Conservation (phyloP, 257 asterid genomes). For the Nicotiana obtusifolia region DNA sequence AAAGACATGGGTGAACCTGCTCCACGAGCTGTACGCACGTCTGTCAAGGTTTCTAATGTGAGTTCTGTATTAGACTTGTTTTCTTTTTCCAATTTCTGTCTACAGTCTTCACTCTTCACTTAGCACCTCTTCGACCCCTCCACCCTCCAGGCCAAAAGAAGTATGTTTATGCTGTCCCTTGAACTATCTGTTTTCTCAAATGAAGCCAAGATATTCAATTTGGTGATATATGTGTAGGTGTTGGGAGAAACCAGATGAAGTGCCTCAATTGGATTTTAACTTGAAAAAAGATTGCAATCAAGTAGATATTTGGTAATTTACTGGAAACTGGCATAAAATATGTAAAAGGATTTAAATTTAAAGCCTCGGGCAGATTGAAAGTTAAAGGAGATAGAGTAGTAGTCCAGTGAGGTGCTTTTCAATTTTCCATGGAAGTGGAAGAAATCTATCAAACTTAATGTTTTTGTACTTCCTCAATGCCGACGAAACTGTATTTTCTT, state of each 20-base stretch:
- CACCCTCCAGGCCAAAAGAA: neutral
- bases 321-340: neutral
- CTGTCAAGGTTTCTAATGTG: conserved; percentile 89
- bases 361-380: neutral
- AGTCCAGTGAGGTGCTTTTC: neutral
- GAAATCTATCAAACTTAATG: neutral
- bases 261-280: neutral
- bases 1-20: conserved; percentile 72
- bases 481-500: neutral
- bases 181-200: neutral
- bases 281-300: neutral
- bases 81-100: neutral
- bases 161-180: neutral
- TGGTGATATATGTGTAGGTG: neutral
- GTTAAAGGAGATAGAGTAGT: neutral
- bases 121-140: neutral
- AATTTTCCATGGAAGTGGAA: neutral
- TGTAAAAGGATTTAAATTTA: neutral
- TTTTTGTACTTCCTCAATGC: neutral
- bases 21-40: conserved; percentile 71
- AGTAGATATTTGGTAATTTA: neutral
- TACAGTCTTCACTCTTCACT: neutral
- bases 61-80: conserved; percentile 23
- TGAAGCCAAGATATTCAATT: neutral
- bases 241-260: neutral